Percentiles rank a stretch among this genome's conserved stretches.
Evolutionary conservation across 2,329 filamentous ascomycete species (phyloP).

Genomic region (Talaromyces islandicus): DNA sequence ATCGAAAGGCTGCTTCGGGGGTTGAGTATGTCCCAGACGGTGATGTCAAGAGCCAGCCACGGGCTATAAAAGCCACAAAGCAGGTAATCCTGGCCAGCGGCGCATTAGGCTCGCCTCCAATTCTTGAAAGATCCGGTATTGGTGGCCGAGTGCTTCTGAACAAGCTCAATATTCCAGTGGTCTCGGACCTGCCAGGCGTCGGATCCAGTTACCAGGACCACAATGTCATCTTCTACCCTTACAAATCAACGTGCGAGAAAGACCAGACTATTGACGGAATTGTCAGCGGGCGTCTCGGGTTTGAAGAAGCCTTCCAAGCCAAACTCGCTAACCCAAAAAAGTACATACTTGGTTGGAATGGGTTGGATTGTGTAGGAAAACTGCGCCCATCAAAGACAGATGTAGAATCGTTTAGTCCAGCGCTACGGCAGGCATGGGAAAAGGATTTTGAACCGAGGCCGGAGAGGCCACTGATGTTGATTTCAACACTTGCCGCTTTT

Average conservation of each 20-base stretch:
- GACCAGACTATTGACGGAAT: slow-evolving; percentile 52
- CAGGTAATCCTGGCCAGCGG: slow-evolving; percentile 6
- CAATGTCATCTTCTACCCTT: slow-evolving; percentile 45
- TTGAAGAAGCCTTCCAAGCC: slow-evolving; percentile 40
- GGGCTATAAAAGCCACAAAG: slow-evolving; percentile 22
- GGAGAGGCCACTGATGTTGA: slow-evolving; percentile 30
- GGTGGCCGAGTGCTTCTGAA: slow-evolving; percentile 35
- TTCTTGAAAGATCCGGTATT: slow-evolving; percentile 47
- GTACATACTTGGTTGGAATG: slow-evolving; percentile 51
- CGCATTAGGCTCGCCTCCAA: slow-evolving; percentile 31
- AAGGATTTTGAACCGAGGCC: slow-evolving; percentile 44
- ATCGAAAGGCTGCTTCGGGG: slow-evolving; percentile 48
- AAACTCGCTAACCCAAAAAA: slow-evolving; percentile 34
- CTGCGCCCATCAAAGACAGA: slow-evolving; percentile 51
- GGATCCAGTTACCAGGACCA: slow-evolving; percentile 20
- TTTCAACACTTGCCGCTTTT: slow-evolving; percentile 12
- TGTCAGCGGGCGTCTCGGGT: slow-evolving; percentile 43
- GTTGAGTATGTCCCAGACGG: slow-evolving; percentile 44
- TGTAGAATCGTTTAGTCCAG: slow-evolving; percentile 46
- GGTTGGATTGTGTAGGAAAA: slow-evolving; percentile 51
- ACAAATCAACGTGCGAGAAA: slow-evolving; percentile 41
- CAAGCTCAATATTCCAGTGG: slow-evolving; percentile 32
- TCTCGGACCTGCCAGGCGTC: slow-evolving; percentile 44
- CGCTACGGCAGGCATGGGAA: slow-evolving; percentile 52
- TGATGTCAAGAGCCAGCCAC: not conserved